Evolutionary conservation across 2,329 filamentous ascomycete genomes (phyloP).

Genomic region (Paraconiothyrium brasiliense): DNA sequence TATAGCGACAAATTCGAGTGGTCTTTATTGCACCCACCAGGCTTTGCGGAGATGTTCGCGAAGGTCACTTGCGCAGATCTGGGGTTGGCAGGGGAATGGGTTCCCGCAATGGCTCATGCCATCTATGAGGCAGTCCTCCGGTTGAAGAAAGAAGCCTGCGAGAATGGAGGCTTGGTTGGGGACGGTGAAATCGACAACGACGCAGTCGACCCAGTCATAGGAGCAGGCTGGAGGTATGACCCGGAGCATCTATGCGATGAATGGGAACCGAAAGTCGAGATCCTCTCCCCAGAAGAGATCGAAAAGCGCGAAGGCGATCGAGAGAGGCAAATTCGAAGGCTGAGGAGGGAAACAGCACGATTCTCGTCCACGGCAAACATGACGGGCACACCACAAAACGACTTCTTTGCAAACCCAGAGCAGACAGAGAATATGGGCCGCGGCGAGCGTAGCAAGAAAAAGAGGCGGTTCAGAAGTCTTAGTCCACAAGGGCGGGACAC

Average conservation of each 20-base stretch:
- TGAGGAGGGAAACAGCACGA: conserved; percentile 88
- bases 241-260: conserved; percentile 79
- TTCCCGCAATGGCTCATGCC: conserved; percentile 91
- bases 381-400: conserved; percentile 71
- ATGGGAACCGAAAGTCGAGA: conserved; percentile 63
- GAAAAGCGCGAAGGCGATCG: conserved; percentile 95
- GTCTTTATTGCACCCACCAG: conserved; percentile 91
- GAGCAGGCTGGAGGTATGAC: conserved; percentile 95
- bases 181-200: conserved; percentile 86
- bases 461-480: conserved; percentile 87
- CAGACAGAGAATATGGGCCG: conserved; percentile 82
- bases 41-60: conserved; percentile 91
- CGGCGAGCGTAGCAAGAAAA: conserved; percentile 94
- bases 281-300: conserved; percentile 91
- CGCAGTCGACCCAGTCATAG: conserved; percentile 75
- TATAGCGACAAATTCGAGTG: conserved; percentile 99
- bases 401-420: conserved; percentile 67
- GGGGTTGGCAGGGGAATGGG: conserved; percentile 90
- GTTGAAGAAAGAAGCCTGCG: conserved; percentile 95
- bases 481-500: conserved; percentile 86
- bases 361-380: conserved; percentile 89
- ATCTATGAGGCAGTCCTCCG: conserved; percentile 95
- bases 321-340: conserved; percentile 85
- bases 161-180: conserved; percentile 84
- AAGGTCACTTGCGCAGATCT: conserved; percentile 92